These are phyloP conservation scores for Pseudonitzschia delicatissima DNA, from an alignment of 108 stramenopile genomes.

Conservation along the genomic window DNA sequence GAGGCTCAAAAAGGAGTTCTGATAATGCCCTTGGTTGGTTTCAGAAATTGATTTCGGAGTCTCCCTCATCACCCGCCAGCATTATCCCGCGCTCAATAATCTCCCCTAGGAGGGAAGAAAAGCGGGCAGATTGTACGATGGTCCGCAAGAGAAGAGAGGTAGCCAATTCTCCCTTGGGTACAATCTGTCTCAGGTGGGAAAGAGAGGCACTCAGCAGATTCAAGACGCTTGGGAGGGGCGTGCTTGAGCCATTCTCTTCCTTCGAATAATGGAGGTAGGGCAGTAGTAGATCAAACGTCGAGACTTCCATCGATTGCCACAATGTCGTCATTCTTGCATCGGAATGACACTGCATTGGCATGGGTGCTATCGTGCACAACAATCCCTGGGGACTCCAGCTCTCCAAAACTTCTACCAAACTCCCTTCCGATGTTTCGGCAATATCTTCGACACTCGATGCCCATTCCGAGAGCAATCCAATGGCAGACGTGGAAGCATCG, in stretches of 20 bases:
- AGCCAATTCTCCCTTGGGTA: conserved; percentile 5
- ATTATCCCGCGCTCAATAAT: conserved; percentile 10
- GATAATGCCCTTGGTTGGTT: conserved; percentile 5
- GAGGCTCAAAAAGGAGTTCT: conserved; percentile 21
- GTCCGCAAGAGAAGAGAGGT: conserved; percentile 15
- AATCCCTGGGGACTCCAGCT: conserved; percentile 21
- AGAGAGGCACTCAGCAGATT: conserved; percentile 28
- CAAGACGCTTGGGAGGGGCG: conserved; percentile 14
- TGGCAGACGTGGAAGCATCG: conserved; percentile 20
- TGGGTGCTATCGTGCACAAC: conserved; percentile 20
- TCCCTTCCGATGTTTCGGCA: neutral
- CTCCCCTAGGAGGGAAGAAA: conserved; percentile 9
- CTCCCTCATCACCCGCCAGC: neutral
- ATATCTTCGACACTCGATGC: conserved; percentile 32
- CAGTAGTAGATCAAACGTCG: conserved; percentile 29
- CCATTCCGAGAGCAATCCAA: conserved; percentile 27
- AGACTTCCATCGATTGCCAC: conserved; percentile 18
- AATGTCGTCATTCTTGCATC: neutral
- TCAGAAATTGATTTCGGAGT: neutral
- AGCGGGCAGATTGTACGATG: conserved; percentile 9
- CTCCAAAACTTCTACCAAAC: conserved; percentile 8
- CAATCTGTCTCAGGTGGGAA: conserved; percentile 1
- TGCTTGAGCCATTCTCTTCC: neutral
- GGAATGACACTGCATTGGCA: conserved; percentile 16
- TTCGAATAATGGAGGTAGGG: conserved; percentile 13